Evolutionary conservation across 2,329 filamentous ascomycete species (phyloP).

Genomic region (Cucurbitaria berberidis): DNA sequence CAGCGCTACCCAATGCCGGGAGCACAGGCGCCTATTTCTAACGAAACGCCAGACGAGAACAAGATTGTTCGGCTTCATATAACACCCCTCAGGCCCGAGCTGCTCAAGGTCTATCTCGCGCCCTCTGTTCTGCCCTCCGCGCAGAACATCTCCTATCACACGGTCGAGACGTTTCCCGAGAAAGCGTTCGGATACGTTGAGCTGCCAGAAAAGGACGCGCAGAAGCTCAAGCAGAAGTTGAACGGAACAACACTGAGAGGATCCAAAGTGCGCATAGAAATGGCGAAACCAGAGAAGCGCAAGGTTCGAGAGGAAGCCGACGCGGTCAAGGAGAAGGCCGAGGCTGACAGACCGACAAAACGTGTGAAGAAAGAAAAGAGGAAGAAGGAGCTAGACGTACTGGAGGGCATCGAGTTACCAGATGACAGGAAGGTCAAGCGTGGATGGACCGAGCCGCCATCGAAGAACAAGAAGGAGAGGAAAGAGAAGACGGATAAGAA

Average conservation of each 20-base stretch:
- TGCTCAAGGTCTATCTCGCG: constrained; percentile 75
- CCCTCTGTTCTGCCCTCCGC: constrained; percentile 69
- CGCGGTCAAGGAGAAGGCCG: constrained; percentile 42
- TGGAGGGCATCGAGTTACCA: constrained; percentile 74
- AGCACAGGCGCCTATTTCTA: constrained; percentile 33
- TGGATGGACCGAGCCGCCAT: constrained; percentile 79
- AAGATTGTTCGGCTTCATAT: constrained; percentile 74
- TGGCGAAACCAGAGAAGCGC: constrained; percentile 71
- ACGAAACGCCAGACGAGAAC: constrained; percentile 24
- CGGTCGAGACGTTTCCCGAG: constrained; percentile 85
- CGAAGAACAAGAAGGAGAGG: constrained; percentile 54
- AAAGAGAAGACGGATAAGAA: constrained; percentile 61
- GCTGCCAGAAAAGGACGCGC: constrained; percentile 78
- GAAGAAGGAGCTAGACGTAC: constrained; percentile 57
- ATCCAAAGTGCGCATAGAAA: constrained; percentile 81
- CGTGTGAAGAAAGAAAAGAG: constrained; percentile 54
- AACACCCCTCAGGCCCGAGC: constrained; percentile 77
- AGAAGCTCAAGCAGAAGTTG: constrained; percentile 90
- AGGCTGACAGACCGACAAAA: constrained; percentile 59
- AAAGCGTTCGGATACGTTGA: constrained; percentile 90
- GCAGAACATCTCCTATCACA: constrained; percentile 86
- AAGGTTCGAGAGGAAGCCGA: constrained; percentile 48
- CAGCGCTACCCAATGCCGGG: constrained; percentile 41
- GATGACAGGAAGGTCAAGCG: constrained; percentile 81
- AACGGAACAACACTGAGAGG: constrained; percentile 87